Evolutionary conservation across 345 rosid genomes (phyloP).

Genomic region (Iberis pinnata): DNA sequence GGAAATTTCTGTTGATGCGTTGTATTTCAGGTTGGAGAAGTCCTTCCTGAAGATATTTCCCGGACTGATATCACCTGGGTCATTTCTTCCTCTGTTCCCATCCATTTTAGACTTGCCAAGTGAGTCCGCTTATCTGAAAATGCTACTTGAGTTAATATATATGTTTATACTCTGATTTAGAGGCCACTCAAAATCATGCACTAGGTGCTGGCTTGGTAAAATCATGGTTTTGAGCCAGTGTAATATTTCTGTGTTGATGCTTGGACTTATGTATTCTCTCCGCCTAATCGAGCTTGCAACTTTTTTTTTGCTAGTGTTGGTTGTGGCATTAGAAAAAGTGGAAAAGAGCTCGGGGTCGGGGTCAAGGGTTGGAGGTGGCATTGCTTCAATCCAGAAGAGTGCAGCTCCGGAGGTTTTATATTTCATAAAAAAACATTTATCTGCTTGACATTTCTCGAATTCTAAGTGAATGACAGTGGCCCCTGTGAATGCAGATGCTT

Average conservation of each 20-base stretch:
- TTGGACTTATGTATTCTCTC: slow-evolving; percentile 1
- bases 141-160: not conserved
- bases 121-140: slow-evolving; percentile 31
- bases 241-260: not conserved
- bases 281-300: not conserved
- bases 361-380: slow-evolving; percentile 79
- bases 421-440: slow-evolving; percentile 7
- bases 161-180: not conserved
- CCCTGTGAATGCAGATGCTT: slow-evolving; percentile 57
- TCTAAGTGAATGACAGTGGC: slow-evolving; percentile 9
- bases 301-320: slow-evolving; percentile 50
- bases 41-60: slow-evolving; percentile 69
- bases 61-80: slow-evolving; percentile 71
- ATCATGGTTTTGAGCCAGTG: not conserved
- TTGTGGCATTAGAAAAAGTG: slow-evolving; percentile 83
- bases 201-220: not conserved
- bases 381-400: slow-evolving; percentile 91
- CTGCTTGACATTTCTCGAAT: slow-evolving; percentile 10
- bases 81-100: slow-evolving; percentile 88
- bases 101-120: slow-evolving; percentile 87
- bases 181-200: too few species aligned
- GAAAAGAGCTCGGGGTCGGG: slow-evolving; percentile 68
- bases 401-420: slow-evolving; percentile 81
- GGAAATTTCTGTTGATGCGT: not conserved
- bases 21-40: slow-evolving; percentile 61